Evolutionary conservation across 2,329 filamentous ascomycete genomes (phyloP).

Genomic region (Fonsecaea erecta): DNA sequence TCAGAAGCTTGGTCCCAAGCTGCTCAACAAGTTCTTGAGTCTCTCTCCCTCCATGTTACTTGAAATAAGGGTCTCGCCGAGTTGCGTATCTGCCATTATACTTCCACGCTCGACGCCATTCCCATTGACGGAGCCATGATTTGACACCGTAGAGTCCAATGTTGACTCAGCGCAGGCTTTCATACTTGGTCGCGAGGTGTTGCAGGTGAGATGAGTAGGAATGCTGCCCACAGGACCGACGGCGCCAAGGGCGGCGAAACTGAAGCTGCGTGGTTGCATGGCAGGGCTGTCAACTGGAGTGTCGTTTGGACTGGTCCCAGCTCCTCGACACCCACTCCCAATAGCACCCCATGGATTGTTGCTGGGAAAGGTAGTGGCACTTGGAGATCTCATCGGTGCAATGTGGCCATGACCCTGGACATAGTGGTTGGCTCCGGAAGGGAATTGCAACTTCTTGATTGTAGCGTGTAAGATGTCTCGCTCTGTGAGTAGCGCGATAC

Average conservation of each 20-base stretch:
- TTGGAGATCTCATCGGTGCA: slow-evolving; percentile 14
- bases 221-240: slow-evolving; percentile 1
- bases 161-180: background rate
- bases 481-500: slow-evolving; percentile 15
- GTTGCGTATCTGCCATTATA: background rate
- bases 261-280: slow-evolving; percentile 14
- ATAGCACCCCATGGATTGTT: slow-evolving; percentile 26
- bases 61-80: background rate
- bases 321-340: slow-evolving; percentile 24
- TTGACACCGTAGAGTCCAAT: slow-evolving; percentile 8
- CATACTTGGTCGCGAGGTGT: background rate
- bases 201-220: background rate
- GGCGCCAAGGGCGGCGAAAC: background rate
- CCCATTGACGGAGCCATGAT: slow-evolving; percentile 6
- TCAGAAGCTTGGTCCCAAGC: slow-evolving; percentile 20
- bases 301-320: slow-evolving; percentile 5
- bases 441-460: slow-evolving; percentile 21
- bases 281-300: slow-evolving; percentile 2
- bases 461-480: slow-evolving; percentile 26
- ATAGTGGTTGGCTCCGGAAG: slow-evolving; percentile 5
- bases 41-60: slow-evolving; percentile 16
- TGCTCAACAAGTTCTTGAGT: slow-evolving; percentile 20
- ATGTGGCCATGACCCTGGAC: background rate
- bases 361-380: slow-evolving; percentile 5
- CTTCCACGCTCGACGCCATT: background rate